Base-by-base conservation (phyloP, 1,284 basidiomycete species). In the Lentinula novae-zelandiae region DNA sequence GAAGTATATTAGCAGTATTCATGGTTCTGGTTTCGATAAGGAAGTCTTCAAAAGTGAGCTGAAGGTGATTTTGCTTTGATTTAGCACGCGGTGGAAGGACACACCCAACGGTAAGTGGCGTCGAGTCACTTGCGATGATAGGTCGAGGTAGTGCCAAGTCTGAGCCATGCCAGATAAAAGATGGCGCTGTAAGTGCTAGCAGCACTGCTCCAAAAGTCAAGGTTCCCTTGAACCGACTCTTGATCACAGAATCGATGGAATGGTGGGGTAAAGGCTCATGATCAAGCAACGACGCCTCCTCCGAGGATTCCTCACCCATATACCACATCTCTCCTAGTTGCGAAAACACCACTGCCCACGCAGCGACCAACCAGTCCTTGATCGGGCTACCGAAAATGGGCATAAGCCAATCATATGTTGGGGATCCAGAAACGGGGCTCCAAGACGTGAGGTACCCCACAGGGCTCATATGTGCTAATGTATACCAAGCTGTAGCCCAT, bases 361-460 rank as follows among this genome's bases (percentile, higher is more conserved):
- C 83, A 22, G 82, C 90, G 4, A 82, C 78, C 44, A 87, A 70
- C 86, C 88, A 92, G 69, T 92, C 87, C 60, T 84, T 78, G 12
- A 80, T 83, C 46, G 76, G 72, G 38, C 84, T 78, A 3, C 91
- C 90, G 31, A 82, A 66, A 42, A 79, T 69, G 0, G 79, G 80
- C 4, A 81, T 66, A n/a, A 85, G 70, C 89, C 90, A 93, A 3
- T 68, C 67, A 67, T 92, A 92, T 0, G 78, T 72, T 6, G 78
- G 76, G 33, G 79, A 70, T 2, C 82, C 81, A 5, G 76, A 69
- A 20, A 83, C 75, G 4, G 88, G 84, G 53, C 79, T 85, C 90
- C 89, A 92, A 13, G 84, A 82, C 4, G 84, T 76, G 15, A 93
- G 77, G 62, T 86, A 80, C 12, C 91, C 91, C 10, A 90, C 69